phyloP scores from a whole-genome alignment of 2,329 filamentous ascomycete species.

The Aspergillus pseudoglaucus region DNA sequence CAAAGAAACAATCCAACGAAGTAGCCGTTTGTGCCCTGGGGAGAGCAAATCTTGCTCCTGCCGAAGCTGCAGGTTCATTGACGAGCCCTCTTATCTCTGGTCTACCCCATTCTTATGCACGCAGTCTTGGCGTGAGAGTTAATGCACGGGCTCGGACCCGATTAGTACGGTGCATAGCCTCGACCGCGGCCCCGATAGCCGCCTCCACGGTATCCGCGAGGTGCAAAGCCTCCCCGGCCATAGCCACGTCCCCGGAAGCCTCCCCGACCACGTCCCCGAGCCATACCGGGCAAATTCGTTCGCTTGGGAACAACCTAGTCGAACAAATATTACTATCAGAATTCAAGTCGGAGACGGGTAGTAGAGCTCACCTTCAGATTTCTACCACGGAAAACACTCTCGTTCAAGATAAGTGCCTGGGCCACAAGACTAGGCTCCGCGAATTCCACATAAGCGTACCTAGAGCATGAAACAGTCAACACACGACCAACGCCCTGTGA shows the following conservation, averaged over 20 bases:
- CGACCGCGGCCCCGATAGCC: constrained; percentile 43
- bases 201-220: constrained; percentile 55
- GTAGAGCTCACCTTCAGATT: constrained; percentile 73
- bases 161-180: constrained; percentile 42
- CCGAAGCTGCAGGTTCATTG: too few species aligned
- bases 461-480: constrained; percentile 38
- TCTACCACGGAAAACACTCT: constrained; percentile 89
- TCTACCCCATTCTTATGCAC: too few species aligned
- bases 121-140: neutral
- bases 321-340: constrained; percentile 16
- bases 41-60: too few species aligned
- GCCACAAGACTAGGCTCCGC: constrained; percentile 88
- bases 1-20: constrained; percentile 18
- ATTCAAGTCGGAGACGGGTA: neutral
- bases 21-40: neutral
- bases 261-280: constrained; percentile 57
- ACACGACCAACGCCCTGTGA: neutral
- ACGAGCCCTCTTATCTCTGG: too few species aligned
- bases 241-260: constrained; percentile 47
- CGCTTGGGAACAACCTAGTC: constrained; percentile 76
- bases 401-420: constrained; percentile 89
- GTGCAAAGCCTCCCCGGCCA: constrained; percentile 40
- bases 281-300: constrained; percentile 94
- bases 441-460: constrained; percentile 98
- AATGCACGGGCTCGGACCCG: neutral